A percentile compares a stretch with the other conserved stretches of the same genome.
These are phyloP conservation scores for Lolium rigidum DNA, from an alignment of 176 grass and related monocot genomes.

Conservation along the genomic window DNA sequence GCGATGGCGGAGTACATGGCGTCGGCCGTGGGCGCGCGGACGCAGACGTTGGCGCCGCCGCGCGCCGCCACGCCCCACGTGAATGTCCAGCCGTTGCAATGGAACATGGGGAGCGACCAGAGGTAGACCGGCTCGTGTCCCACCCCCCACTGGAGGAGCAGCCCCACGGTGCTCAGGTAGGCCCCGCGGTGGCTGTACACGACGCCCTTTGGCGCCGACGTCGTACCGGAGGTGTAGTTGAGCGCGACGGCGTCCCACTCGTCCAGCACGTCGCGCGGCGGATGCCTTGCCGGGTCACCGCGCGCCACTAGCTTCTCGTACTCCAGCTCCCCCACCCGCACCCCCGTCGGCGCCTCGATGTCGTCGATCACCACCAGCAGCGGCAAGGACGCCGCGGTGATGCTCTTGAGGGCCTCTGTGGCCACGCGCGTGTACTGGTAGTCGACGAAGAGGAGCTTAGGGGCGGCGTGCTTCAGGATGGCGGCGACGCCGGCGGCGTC, in stretches of 20 bases:
- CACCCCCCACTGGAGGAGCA: constrained; percentile 63
- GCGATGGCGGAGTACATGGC: constrained; percentile 57
- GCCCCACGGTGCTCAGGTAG: constrained; percentile 25
- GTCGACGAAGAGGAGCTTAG: constrained; percentile 71
- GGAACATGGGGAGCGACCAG: constrained; percentile 91
- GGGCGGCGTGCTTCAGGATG: constrained; percentile 56
- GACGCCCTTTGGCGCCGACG: too few species aligned
- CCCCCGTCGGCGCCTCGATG: constrained; percentile 1
- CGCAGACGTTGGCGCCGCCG: constrained; percentile 63
- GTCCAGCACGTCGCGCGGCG: too few species aligned
- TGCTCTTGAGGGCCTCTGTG: constrained; percentile 47
- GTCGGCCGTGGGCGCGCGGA: constrained; percentile 42
- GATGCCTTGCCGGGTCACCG: too few species aligned
- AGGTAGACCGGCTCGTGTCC: constrained; percentile 63
- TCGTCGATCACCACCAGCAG: constrained; percentile 62
- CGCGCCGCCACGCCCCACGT: constrained; percentile 75
- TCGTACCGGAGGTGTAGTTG: too few species aligned
- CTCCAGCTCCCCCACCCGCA: too few species aligned
- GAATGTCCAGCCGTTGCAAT: constrained; percentile 86
- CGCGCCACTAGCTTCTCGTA: too few species aligned
- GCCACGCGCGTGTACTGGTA: constrained; percentile 52
- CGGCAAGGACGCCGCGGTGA: constrained; percentile 29
- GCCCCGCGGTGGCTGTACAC: too few species aligned
- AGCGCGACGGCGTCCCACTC: too few species aligned
- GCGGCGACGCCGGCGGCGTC: constrained; percentile 56